phyloP scores from a whole-genome alignment of 2,329 filamentous ascomycete genomes.

The Pleurostoma richardsiae region DNA sequence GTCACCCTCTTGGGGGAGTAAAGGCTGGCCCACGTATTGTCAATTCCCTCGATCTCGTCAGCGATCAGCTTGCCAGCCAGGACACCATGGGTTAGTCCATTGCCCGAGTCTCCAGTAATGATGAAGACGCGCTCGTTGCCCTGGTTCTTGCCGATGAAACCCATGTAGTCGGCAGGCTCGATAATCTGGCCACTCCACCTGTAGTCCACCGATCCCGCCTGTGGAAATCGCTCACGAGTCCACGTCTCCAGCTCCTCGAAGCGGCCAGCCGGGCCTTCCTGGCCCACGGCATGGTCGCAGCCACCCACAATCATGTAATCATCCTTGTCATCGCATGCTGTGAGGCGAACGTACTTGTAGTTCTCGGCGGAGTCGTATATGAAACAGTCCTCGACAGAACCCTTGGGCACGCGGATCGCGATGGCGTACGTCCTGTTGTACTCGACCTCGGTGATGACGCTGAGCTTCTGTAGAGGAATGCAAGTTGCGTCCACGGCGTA shows the following conservation, averaged over 20 bases:
- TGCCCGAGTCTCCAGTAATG: constrained; percentile 51
- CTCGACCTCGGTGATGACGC: constrained; percentile 46
- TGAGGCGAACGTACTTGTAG: constrained; percentile 52
- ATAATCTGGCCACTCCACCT: constrained; percentile 53
- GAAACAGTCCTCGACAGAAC: constrained; percentile 45
- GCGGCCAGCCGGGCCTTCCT: constrained; percentile 36
- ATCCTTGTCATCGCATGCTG: constrained; percentile 43
- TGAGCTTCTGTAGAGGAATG: constrained; percentile 51
- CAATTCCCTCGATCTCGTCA: constrained; percentile 44
- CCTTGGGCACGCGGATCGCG: constrained; percentile 47
- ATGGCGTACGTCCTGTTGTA: constrained; percentile 52
- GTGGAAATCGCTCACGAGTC: constrained; percentile 46
- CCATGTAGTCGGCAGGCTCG: constrained; percentile 50
- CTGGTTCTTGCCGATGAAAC: constrained; percentile 50
- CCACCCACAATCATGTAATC: constrained; percentile 54
- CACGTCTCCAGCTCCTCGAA: constrained; percentile 47
- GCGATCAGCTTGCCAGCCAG: constrained; percentile 46
- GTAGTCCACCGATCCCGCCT: constrained; percentile 45
- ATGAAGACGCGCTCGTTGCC: constrained; percentile 46
- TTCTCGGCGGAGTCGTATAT: constrained; percentile 49
- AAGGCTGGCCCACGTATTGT: constrained; percentile 41
- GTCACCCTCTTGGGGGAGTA: constrained; percentile 44
- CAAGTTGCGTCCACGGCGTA: constrained; percentile 49
- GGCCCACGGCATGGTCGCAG: constrained; percentile 54
- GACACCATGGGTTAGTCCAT: constrained; percentile 52